Evolutionary conservation across 768 basidiomycete genomes (phyloP).

Genomic region (Tremella mesenterica): DNA sequence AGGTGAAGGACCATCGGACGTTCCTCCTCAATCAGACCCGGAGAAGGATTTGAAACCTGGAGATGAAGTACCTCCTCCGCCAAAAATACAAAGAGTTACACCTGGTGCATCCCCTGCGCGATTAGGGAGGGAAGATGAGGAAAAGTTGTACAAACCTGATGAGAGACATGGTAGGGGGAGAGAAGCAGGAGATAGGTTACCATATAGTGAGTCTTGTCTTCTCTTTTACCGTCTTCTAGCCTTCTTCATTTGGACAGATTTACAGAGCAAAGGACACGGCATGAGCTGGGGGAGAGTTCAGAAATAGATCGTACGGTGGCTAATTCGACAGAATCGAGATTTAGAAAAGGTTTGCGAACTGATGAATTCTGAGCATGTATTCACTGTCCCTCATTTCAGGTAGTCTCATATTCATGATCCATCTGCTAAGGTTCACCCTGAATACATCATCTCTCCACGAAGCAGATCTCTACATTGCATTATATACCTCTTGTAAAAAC

Average conservation of each 20-base stretch:
- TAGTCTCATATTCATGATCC: too few species aligned
- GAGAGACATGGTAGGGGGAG: constrained; percentile 58
- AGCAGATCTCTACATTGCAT: too few species aligned
- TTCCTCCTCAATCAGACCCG: neutral
- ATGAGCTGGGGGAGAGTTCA: constrained; percentile 31
- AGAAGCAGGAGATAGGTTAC: constrained; percentile 58
- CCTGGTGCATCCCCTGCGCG: constrained; percentile 28
- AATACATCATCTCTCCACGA: too few species aligned
- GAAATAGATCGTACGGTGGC: too few species aligned
- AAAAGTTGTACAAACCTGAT: constrained; percentile 12
- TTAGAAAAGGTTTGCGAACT: constrained; percentile 36
- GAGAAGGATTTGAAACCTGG: constrained; percentile 6
- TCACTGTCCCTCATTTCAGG: too few species aligned
- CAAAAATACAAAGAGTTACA: constrained; percentile 7
- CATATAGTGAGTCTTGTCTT: constrained; percentile 37
- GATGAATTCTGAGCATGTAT: too few species aligned
- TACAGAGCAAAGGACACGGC: neutral
- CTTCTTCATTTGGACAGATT: neutral
- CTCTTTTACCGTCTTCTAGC: neutral
- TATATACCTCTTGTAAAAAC: too few species aligned
- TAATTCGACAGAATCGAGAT: constrained; percentile 6
- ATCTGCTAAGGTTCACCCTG: too few species aligned
- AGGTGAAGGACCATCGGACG: constrained; percentile 22
- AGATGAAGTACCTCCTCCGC: constrained; percentile 18
- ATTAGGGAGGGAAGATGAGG: constrained; percentile 6